These are phyloP conservation scores for Citrullus colocynthis DNA, from an alignment of 306 rosid genomes.

Conservation along the genomic window DNA sequence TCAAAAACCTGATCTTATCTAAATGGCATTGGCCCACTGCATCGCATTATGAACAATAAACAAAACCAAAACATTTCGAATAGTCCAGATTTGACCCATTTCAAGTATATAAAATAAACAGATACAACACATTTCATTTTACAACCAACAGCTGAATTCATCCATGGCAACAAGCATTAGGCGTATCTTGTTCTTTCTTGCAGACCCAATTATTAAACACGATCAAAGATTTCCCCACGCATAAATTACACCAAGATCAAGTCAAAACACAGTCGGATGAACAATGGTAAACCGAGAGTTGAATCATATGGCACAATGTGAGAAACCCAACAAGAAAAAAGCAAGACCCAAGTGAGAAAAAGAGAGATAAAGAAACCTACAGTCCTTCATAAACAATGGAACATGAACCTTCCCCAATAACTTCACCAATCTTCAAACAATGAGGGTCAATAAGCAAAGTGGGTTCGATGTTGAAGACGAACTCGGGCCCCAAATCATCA, in stretches of 20 bases:
- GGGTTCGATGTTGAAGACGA: constrained; percentile 27
- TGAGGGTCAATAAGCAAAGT: constrained; percentile 19
- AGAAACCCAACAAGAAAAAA: constrained; percentile 2
- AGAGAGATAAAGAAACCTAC: constrained; percentile 23
- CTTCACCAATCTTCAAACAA: constrained; percentile 12
- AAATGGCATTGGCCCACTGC: neutral
- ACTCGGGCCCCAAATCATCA: neutral
- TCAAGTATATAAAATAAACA: neutral
- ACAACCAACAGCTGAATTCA: neutral
- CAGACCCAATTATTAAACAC: neutral
- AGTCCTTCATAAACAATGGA: constrained; percentile 36
- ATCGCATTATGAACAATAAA: neutral
- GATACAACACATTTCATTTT: neutral
- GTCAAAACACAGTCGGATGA: neutral
- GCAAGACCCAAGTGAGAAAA: neutral
- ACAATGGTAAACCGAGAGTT: neutral
- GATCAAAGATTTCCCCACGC: neutral
- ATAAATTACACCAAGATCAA: neutral
- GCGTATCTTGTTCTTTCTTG: neutral
- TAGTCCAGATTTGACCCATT: neutral
- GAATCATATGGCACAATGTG: constrained; percentile 6
- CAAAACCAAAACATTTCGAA: neutral
- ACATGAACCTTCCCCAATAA: constrained; percentile 24
- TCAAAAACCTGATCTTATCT: neutral
- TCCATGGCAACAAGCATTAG: neutral